Evolutionary conservation across 2,329 filamentous ascomycete genomes (phyloP), one percentile per base, ranked within the genome.

Genomic region (Calycina herbarum): DNA sequence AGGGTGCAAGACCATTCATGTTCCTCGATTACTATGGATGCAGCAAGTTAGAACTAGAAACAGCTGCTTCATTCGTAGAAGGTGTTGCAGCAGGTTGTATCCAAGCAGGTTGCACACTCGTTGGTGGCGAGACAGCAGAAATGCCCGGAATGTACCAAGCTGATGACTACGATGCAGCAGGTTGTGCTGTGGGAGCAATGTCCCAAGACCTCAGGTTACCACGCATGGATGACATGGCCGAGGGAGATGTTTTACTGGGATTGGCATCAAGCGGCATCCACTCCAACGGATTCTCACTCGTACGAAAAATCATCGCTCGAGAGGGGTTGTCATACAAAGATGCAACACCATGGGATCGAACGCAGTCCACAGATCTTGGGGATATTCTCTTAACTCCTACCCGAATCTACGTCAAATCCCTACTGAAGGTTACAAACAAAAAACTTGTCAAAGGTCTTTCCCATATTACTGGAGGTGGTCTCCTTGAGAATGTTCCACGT

Each of bases 11-110:
- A 72, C 94, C 95, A 1, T 84, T 98, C 70, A 95, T 95, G 83
- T 98, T 99, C 85, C 88, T 98, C 68, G 95, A 99, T 82, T 98
- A 96, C 85, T 97, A 96, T 79, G 94, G 93, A 67, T 97, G 94
- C 83, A 93, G 92, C 78, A 90, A 90, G 77, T 86, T 99, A 27
- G 88, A 96, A 71, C 86, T 94, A 8, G 82, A 88, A 45, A 88
- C 87, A 4, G 93, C 93, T 0, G 89, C 91, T 11, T 85, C 87
- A n/a, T 98, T 99, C 75, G 91, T 99, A 51, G 87, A 93, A 74
- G 94, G 95, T 69, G 93, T 99, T 2, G 93, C 94, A 2, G 85
- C 89, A 35, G 95, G 95, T 59, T 99, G 95, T 79, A 87, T 87
- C 67, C 86, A 93, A 74, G 88, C 94, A 0, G 90, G 90, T 57